phyloP scores from a whole-genome alignment of 345 rosid species.

The Ricinus communis region DNA sequence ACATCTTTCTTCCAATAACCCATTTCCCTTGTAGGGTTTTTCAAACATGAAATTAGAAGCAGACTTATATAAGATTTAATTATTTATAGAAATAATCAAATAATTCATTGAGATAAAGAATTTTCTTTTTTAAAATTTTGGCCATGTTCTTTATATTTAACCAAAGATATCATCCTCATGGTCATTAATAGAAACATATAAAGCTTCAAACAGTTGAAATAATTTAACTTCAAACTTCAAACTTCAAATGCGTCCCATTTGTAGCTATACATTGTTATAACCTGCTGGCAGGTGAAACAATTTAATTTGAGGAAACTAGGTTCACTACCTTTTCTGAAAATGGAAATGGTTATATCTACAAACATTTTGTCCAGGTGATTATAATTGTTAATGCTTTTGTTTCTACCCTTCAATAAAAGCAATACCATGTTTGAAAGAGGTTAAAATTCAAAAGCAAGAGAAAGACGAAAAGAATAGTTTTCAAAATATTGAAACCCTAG shows the following conservation, averaged over 20 bases:
- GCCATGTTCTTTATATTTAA: too few species aligned
- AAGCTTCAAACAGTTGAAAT: too few species aligned
- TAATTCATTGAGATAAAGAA: too few species aligned
- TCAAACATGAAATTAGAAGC: too few species aligned
- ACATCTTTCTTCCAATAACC: neutral
- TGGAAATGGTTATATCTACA: neutral
- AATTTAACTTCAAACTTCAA: neutral
- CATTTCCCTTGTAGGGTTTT: too few species aligned
- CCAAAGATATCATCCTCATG: too few species aligned
- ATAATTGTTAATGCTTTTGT: neutral
- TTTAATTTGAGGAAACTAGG: neutral
- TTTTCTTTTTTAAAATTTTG: too few species aligned
- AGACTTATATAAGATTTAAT: too few species aligned
- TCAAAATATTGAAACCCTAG: neutral
- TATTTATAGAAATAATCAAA: too few species aligned
- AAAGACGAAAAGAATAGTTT: too few species aligned
- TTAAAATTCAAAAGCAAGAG: too few species aligned
- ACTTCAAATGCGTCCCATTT: neutral
- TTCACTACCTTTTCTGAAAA: neutral
- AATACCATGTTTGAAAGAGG: neutral
- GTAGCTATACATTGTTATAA: neutral
- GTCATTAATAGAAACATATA: too few species aligned
- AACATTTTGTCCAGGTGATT: neutral
- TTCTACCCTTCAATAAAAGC: neutral
- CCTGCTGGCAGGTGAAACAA: neutral